Base-by-base conservation (phyloP, 768 basidiomycete genomes). In the Pleurotus platypus region DNA sequence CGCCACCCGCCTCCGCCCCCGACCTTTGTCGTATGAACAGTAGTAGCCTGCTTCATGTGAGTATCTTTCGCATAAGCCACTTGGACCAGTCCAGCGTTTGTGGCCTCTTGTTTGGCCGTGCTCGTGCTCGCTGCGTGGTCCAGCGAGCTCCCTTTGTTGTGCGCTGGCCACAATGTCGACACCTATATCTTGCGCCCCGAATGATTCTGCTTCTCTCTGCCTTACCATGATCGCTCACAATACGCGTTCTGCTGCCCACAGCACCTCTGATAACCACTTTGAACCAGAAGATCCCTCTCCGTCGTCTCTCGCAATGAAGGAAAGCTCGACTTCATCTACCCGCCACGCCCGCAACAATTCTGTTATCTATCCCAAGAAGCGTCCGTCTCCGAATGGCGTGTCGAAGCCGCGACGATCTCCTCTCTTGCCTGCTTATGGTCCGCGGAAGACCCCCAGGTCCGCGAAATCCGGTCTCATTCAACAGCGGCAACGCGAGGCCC, bases 331-430 rank as follows among this genome's bases (percentile, higher is more conserved):
- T 46, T 71, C 83, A 64, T 78, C 81, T 24, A 83, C 76, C 70
- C 82, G 79, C 63, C 78, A 80, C 66, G 78, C 85, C 61, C 81
- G 87, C 69, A 79, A 78, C 65, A 80, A 82, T 61, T 72, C 81
- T 55, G 78, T 85, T 63, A 37, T 54, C 37, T 93, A 93, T 66
- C 87, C 87, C 49, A 91, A 87, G 85, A 92, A 89, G 72, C 89
- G 89, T 57, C 91, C 91, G 16, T 91, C 90, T 18, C 90, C 89
- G 42, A 74, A 89, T 73, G 90, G 90, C 67, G 75, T 93, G 61
- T 79, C 80, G 46, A 92, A 92, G 70, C 67, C 76, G 24, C 82
- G 82, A 66, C 87, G 82, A 64, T 80, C 78, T 57, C 85, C 78
- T 57, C 76, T 81, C 57, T 75, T 76, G 16, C 78, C 78, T 58